phyloP scores from a whole-genome alignment of 352 stramenopile genomes.

The Phytophthora megakarya region DNA sequence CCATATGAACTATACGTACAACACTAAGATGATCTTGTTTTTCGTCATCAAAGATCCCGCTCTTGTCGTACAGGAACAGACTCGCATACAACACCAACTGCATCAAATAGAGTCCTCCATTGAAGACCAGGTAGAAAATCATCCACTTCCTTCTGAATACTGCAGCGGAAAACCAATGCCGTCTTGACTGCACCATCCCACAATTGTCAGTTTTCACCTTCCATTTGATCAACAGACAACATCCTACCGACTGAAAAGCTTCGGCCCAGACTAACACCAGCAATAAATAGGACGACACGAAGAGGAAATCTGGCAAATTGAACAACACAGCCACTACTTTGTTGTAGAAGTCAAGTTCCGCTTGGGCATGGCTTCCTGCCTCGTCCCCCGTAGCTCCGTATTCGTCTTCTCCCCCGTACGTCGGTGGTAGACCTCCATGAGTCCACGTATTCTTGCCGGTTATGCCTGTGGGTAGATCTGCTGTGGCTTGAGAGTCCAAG shows the following conservation, averaged over 20 bases:
- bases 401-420: conserved; percentile 18
- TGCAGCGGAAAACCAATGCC: conserved; percentile 90
- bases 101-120: conserved; percentile 85
- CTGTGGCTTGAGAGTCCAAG: conserved; percentile 79
- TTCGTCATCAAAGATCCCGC: conserved; percentile 82
- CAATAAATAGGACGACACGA: conserved; percentile 90
- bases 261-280: conserved; percentile 92
- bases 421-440: conserved; percentile 8
- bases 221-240: not conserved
- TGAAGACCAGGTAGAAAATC: conserved; percentile 94
- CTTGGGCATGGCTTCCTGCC: conserved; percentile 38
- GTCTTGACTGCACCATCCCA: conserved; percentile 82
- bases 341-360: conserved; percentile 90
- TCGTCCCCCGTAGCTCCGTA: conserved; percentile 19
- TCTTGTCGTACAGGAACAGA: conserved; percentile 86
- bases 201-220: too few relatives aligned
- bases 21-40: conserved; percentile 73
- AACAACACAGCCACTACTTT: conserved; percentile 92
- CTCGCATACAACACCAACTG: conserved; percentile 90
- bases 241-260: conserved; percentile 83
- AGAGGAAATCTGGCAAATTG: conserved; percentile 92
- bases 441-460: conserved; percentile 28
- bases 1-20: conserved; percentile 34
- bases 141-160: conserved; percentile 89
- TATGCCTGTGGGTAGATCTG: conserved; percentile 43